Evolutionary conservation across 495 filamentous ascomycete species (phyloP), one percentile per base, ranked within the genome.

Genomic region (Letharia lupina): DNA sequence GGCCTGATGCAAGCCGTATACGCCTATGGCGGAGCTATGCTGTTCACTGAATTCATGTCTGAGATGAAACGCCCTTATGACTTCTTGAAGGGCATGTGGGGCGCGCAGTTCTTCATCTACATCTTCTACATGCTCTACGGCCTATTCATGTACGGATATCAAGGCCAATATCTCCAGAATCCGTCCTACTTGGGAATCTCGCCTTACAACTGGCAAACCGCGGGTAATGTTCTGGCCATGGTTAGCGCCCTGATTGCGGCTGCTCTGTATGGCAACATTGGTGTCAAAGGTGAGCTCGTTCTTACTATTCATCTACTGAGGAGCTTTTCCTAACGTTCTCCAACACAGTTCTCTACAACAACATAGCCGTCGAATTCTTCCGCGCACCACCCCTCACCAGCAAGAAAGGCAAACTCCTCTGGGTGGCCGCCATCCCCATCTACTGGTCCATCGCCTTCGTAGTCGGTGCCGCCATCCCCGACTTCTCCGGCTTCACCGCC

Each of bases 21-120:
- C 65, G 80, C 82, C 0, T 88, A 86, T 65, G 85, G 83, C n/a
- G 85, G 85, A 35, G 79, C 80, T 5, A 76, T 84, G 70, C 73
- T 88, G 42, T 90, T 88, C 71, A 78, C 83, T 57, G 86, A 87
- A 67, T 87, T 90, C 71, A 73, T 87, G 67, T 81, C 86, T 15
- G 87, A 90, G 73, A 88, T 87, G 84, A 81, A 82, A 58, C 80
- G 81, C 37, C 84, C 84, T 0, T 73, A 75, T 52, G 85, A 88
- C 61, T 88, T 88, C 65, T 80, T 82, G 77, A 88, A 87, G 71
- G 82, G 79, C 4, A 76, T 87, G 70, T 77, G 83, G 72, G 69
- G 77, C 33, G 85, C 84, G n/a, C 78, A 86, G 65, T 76, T 78
- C 65, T 83, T 86, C 71, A 84, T 86, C 64, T 84, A 80, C 65